Conservation (phyloP, 2,329 filamentous ascomycete genomes). For the Bisporella sp. region DNA sequence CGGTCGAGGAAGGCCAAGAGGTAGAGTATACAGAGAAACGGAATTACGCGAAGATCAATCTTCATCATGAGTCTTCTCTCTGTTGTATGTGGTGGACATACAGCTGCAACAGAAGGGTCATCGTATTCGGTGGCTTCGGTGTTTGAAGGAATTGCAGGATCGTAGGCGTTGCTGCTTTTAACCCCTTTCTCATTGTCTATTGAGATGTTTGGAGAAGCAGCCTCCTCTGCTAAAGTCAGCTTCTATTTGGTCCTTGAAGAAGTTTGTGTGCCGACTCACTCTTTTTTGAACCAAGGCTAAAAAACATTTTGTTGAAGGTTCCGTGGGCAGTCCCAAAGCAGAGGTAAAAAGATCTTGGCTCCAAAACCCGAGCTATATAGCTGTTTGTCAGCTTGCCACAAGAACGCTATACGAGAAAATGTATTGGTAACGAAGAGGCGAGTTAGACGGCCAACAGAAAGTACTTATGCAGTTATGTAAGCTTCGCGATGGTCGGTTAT, state of each 20-base stretch:
- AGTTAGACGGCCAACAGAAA: too few relatives aligned
- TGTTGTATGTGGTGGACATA: constrained; percentile 27
- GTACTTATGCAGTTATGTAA: too few relatives aligned
- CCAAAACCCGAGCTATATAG: too few relatives aligned
- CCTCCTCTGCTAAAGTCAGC: background rate
- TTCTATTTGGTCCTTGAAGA: background rate
- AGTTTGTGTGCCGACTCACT: background rate
- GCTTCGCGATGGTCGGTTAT: too few relatives aligned
- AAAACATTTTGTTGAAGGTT: background rate
- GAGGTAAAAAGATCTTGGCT: too few relatives aligned
- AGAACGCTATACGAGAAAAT: too few relatives aligned
- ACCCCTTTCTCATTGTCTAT: constrained; percentile 16
- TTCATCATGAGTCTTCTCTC: constrained; percentile 60
- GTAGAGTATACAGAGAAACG: constrained; percentile 67
- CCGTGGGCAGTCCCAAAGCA: background rate
- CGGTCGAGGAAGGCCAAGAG: constrained; percentile 63
- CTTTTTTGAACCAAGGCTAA: background rate
- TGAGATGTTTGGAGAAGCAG: constrained; percentile 11
- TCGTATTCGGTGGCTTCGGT: constrained; percentile 13
- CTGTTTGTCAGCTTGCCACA: too few relatives aligned
- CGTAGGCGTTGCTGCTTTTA: constrained; percentile 18
- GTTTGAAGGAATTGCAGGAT: background rate
- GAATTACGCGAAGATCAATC: constrained; percentile 66
- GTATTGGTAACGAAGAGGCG: too few relatives aligned
- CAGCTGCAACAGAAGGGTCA: constrained; percentile 13